Conservation (phyloP, 805 yeast species). For the Saccharomyces paradoxus region DNA sequence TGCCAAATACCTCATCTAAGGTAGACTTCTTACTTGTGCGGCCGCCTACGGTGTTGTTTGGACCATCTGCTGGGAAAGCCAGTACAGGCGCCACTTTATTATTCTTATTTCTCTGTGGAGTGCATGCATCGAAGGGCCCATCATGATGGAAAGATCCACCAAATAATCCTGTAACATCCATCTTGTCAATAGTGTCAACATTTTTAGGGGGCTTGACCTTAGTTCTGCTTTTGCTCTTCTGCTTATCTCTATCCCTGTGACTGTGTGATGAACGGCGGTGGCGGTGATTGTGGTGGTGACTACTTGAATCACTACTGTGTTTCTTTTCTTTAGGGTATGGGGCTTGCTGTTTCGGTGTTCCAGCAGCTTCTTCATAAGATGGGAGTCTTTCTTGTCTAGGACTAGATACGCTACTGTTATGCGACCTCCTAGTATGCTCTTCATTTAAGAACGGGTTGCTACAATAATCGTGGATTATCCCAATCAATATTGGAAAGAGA, state of each 20-base stretch:
- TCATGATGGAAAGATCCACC: constrained; percentile 97
- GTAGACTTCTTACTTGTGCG: constrained; percentile 55
- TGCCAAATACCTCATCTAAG: constrained; percentile 73
- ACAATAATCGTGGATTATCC: not conserved
- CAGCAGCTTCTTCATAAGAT: constrained; percentile 34
- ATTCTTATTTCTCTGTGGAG: constrained; percentile 86
- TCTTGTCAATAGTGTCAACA: constrained; percentile 86
- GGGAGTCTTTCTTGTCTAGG: constrained; percentile 9
- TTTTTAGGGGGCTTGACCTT: constrained; percentile 48
- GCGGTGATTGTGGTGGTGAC: constrained; percentile 1
- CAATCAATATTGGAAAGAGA: not conserved
- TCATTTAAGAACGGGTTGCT: not conserved
- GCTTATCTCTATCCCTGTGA: constrained; percentile 10
- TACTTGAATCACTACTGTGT: not conserved
- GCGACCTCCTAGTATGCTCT: not conserved
- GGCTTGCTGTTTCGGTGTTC: constrained; percentile 2
- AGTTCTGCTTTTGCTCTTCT: constrained; percentile 35
- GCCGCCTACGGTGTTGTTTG: constrained; percentile 50
- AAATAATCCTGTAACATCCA: constrained; percentile 91
- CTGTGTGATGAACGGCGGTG: constrained; percentile 7
- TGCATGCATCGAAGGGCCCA: constrained; percentile 98
- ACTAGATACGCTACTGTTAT: not conserved
- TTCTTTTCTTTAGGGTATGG: constrained; percentile 11
- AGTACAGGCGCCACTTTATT: constrained; percentile 76
- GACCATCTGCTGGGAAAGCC: constrained; percentile 95